These are phyloP conservation scores for Cercospora brassicicola DNA, from an alignment of 2,329 filamentous ascomycete genomes.

Conservation along the genomic window DNA sequence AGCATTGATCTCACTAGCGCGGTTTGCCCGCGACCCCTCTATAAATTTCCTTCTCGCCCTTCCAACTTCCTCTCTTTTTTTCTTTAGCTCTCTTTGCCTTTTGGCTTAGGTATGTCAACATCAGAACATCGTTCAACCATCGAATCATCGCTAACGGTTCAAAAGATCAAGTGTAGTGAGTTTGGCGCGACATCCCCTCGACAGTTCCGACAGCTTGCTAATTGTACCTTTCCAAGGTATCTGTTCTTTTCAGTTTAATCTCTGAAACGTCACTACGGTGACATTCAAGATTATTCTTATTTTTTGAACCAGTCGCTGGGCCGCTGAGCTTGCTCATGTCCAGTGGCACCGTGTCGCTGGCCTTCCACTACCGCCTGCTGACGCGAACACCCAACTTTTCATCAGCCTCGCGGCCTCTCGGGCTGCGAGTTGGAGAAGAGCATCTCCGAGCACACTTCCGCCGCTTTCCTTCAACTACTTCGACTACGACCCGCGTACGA, in stretches of 20 bases:
- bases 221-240: neutral
- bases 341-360: conserved; percentile 17
- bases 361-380: conserved; percentile 14
- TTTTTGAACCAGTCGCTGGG: conserved; percentile 12
- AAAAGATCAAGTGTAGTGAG: conserved; percentile 1
- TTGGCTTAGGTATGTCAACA: conserved; percentile 14
- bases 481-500: too few relatives aligned
- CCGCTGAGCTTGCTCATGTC: conserved; percentile 17
- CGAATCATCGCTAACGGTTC: neutral
- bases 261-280: conserved; percentile 13
- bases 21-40: neutral
- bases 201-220: neutral
- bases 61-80: neutral
- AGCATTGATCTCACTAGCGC: neutral
- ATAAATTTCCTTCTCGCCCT: neutral
- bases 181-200: too few relatives aligned
- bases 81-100: conserved; percentile 20
- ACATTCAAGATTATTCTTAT: conserved; percentile 16
- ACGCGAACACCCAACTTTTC: conserved; percentile 16
- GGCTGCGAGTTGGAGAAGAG: conserved; percentile 9
- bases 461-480: too few relatives aligned
- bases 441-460: neutral
- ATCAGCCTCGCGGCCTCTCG: neutral
- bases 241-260: conserved; percentile 13
- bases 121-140: neutral